Conservation (phyloP, 2,329 filamentous ascomycete species). For the Cytospora paraplurivora region DNA sequence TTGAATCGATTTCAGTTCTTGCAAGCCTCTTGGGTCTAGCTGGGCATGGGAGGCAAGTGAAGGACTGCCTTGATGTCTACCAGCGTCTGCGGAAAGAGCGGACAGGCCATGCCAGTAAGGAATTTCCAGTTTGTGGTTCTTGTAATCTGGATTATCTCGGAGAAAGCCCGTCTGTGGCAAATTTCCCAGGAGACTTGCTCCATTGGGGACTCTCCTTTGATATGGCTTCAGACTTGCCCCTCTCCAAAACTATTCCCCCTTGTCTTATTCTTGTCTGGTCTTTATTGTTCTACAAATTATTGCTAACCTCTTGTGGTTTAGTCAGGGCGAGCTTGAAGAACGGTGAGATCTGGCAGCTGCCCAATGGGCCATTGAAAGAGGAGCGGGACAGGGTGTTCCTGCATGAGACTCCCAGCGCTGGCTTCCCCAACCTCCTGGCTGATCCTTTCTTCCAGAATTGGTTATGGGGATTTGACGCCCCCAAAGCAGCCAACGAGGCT, state of each 20-base stretch:
- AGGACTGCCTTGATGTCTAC: slow-evolving; percentile 27
- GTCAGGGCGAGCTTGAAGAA: slow-evolving; percentile 30
- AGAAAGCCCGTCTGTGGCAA: too few species aligned
- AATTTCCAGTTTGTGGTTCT: too few species aligned
- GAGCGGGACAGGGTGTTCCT: slow-evolving; percentile 31
- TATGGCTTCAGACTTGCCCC: too few species aligned
- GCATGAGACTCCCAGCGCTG: slow-evolving; percentile 28
- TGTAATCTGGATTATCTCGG: too few species aligned
- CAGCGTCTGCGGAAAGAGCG: slow-evolving; percentile 31
- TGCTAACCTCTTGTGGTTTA: too few species aligned
- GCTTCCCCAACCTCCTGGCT: slow-evolving; percentile 31
- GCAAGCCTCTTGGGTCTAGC: slow-evolving; percentile 29
- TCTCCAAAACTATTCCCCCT: too few species aligned
- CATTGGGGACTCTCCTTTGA: too few species aligned
- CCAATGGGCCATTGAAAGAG: slow-evolving; percentile 30
- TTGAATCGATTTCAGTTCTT: slow-evolving; percentile 31
- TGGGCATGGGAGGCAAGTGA: slow-evolving; percentile 17
- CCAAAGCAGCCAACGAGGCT: slow-evolving; percentile 27
- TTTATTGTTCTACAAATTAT: too few species aligned
- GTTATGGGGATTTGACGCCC: slow-evolving; percentile 32
- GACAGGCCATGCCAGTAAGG: slow-evolving; percentile 24
- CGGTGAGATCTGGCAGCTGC: slow-evolving; percentile 31
- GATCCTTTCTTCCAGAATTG: slow-evolving; percentile 33
- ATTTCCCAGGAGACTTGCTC: too few species aligned
- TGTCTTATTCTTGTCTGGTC: too few species aligned